Base-by-base conservation (phyloP, 306 rosid genomes). In the Gynostemma pentaphyllum region DNA sequence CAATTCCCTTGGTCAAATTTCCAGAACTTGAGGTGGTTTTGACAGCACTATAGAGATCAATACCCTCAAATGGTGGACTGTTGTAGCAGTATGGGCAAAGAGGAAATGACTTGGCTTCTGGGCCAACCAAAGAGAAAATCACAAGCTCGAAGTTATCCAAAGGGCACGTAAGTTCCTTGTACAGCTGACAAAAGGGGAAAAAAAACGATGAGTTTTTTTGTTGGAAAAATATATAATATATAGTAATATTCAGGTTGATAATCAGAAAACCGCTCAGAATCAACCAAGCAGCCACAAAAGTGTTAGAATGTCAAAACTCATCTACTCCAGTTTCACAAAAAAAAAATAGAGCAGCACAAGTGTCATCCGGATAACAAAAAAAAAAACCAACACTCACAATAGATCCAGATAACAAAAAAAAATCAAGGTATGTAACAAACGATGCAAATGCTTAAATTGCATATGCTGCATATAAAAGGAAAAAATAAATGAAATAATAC, bases 1-100 rank as follows among this genome's bases (percentile, higher is more conserved):
- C 96, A 36, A 84, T 87, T 76, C 95, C 97, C 80, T 91, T 88
- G 68, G 95, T 96, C 60, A 71, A 54, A 82, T 84, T 81, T 60
- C 84, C 81, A 19, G 92, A 70, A 72, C 75, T 27, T 59, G 79
- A 42, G 51, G 34, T 46, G 24, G 82, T 69, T 83, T 83, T 85
- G 27, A 72, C 75, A 3, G 81, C 69, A 50, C 84, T 82, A 57
- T 75, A 75, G 73, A 83, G 84, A 46, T 82, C 86, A 2, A 91
- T 84, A 22, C 98, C 98, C 81, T 91, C 98, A 68, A 91, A 91
- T 64, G 98, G 98, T 60, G 98, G 96, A 76, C 83, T 88, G 69
- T 81, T 88, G 82, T 91, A 91, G 85, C 98, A 91, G 71, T 83
- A 91, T 21, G 98, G 98, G 75, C 98, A 88, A 61, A 88, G 84